Evolutionary conservation across 768 basidiomycete genomes (phyloP), one percentile per base, ranked within the genome.

Genomic region (Tephrocybe sp.): DNA sequence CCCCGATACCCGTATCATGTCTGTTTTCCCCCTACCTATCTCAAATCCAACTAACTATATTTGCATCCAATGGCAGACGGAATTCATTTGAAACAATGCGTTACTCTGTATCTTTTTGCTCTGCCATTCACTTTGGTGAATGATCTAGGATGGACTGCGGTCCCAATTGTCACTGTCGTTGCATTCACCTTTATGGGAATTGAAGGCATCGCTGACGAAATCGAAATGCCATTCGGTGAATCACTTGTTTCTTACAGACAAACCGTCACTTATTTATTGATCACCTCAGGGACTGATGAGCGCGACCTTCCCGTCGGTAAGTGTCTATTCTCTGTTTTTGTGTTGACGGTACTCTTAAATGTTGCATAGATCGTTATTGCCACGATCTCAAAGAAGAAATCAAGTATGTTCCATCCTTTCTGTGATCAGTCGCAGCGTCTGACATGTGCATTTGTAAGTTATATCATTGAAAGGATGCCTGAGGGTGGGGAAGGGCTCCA

Each of bases 101-200:
- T 96, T n/a, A 87, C 89, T 1, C 69, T 96, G 1, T 97, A 96
- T 70, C 82, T 98, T 7, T 93, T 94, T 63, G 83, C 91, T 16
- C 77, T 98, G 7, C 96, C 96, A 4, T 80, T 95, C 58, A 89
- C 89, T 1, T 78, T 98, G 25, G 83, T 94, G 37, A 79, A 83
- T 47, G 86, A 92, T 38, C 74, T 95, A 58, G 86, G 86, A 27
- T 93, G 90, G 88, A 79, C 76, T 39, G 89, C 88, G 62, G 76
- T 96, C 9, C 89, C 89, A n/a, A 75, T 94, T 21, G 84, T 92
- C 16, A 92, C 91, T 18, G 81, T 89, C 12, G 86, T 94, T 24
- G 84, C 91, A 7, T 93, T 95, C 72, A 94, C 89, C 0, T 79
- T 97, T 44, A 93, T 94, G 92, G 78, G 93, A 15, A 90, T 98